A percentile compares a stretch with the other conserved stretches of the same genome.
These are phyloP conservation scores for Lachnellula occidentalis DNA, from an alignment of 2,329 filamentous ascomycete species.

Conservation along the genomic window DNA sequence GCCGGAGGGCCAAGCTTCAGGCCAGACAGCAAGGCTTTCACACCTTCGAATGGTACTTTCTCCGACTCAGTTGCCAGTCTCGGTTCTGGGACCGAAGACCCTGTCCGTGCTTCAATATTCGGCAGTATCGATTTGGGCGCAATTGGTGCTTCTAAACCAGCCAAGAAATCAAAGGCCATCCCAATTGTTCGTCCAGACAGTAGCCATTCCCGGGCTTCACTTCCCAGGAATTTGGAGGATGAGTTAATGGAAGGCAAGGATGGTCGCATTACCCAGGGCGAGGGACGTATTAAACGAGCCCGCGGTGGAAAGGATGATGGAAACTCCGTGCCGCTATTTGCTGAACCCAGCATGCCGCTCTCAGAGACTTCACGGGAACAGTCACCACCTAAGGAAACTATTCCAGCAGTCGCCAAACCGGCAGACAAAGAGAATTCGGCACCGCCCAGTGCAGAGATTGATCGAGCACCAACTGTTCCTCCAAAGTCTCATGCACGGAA, in stretches of 20 bases:
- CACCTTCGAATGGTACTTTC: constrained; percentile 46
- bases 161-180: constrained; percentile 74
- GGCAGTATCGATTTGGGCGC: constrained; percentile 60
- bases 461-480: constrained; percentile 23
- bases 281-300: constrained; percentile 70
- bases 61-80: constrained; percentile 44
- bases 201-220: constrained; percentile 31
- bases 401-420: constrained; percentile 7
- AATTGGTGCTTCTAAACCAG: constrained; percentile 57
- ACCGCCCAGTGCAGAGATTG: constrained; percentile 14
- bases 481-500: constrained; percentile 42
- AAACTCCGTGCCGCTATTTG: constrained; percentile 72
- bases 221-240: constrained; percentile 30
- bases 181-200: constrained; percentile 68
- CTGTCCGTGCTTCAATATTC: constrained; percentile 52
- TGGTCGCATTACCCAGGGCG: constrained; percentile 56
- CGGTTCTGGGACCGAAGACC: constrained; percentile 39
- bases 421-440: constrained; percentile 30
- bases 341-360: constrained; percentile 44
- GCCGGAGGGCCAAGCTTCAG: constrained; percentile 63
- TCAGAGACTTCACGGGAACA: constrained; percentile 30
- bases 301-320: constrained; percentile 59
- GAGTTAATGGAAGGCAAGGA: constrained; percentile 49
- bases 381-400: constrained; percentile 26
- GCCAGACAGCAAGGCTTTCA: constrained; percentile 72